Evolutionary conservation across 345 rosid genomes (phyloP).

Genomic region (Gynandropsis gynandra): DNA sequence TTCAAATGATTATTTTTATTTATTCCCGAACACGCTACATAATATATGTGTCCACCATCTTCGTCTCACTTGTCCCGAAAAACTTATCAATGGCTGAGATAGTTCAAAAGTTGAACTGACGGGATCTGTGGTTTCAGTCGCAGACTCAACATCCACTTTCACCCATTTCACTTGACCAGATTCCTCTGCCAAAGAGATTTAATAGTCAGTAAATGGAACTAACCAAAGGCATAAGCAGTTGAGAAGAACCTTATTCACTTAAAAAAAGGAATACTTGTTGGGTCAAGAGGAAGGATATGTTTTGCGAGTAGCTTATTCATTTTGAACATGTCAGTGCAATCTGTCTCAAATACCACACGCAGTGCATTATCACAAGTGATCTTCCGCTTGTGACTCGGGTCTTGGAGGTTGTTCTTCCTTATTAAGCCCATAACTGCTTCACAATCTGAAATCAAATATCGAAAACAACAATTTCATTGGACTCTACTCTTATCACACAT

Average conservation of each 20-base stretch:
- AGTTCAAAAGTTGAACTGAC: slow-evolving; percentile 36
- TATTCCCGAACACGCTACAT: too few species aligned
- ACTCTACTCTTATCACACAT: too few species aligned
- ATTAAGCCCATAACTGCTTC: slow-evolving; percentile 97
- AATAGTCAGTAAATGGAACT: too few species aligned
- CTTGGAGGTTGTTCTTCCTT: slow-evolving; percentile 91
- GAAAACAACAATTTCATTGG: background rate
- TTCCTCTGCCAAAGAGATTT: too few species aligned
- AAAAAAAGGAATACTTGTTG: too few species aligned
- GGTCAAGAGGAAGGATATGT: too few species aligned
- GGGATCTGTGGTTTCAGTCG: slow-evolving; percentile 39
- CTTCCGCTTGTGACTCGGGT: slow-evolving; percentile 95
- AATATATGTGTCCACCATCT: slow-evolving; percentile 55
- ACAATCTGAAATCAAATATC: slow-evolving; percentile 52
- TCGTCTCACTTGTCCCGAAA: slow-evolving; percentile 54
- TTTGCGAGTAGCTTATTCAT: too few species aligned
- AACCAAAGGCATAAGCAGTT: too few species aligned
- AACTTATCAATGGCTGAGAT: slow-evolving; percentile 81
- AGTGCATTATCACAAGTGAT: slow-evolving; percentile 90
- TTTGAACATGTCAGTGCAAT: slow-evolving; percentile 99
- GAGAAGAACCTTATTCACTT: too few species aligned
- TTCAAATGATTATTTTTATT: slow-evolving; percentile 59
- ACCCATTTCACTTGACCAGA: too few species aligned
- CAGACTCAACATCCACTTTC: slow-evolving; percentile 47
- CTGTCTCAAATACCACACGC: slow-evolving; percentile 86